These are phyloP conservation scores for Russula sp. DNA, from an alignment of 768 basidiomycete genomes.

Conservation along the genomic window DNA sequence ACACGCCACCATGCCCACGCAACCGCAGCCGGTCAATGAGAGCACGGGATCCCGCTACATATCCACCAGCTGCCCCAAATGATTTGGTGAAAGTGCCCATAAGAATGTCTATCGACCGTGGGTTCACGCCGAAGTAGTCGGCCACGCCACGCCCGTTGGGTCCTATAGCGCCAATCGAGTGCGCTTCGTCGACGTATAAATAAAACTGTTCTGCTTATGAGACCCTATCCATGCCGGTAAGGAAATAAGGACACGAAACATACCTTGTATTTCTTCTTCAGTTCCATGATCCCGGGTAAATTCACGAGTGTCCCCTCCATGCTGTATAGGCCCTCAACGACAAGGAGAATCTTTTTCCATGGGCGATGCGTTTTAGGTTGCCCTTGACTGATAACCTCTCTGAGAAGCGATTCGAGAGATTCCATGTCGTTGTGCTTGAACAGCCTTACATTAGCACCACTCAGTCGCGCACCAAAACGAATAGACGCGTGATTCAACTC, in stretches of 20 bases:
- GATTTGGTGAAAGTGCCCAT: slow-evolving; percentile 99
- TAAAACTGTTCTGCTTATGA: slow-evolving; percentile 59
- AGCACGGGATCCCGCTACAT: slow-evolving; percentile 77
- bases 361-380: slow-evolving; percentile 97
- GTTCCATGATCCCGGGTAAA: slow-evolving; percentile 70
- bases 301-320: slow-evolving; percentile 98
- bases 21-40: slow-evolving; percentile 79
- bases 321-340: slow-evolving; percentile 93
- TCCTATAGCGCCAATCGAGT: slow-evolving; percentile 93
- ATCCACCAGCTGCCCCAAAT: slow-evolving; percentile 91
- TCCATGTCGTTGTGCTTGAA: slow-evolving; percentile 98
- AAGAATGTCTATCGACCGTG: slow-evolving; percentile 77
- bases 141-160: slow-evolving; percentile 91
- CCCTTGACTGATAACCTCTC: slow-evolving; percentile 92
- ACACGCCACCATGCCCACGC: slow-evolving; percentile 71
- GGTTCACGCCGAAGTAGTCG: slow-evolving; percentile 87
- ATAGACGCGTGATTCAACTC: slow-evolving; percentile 96
- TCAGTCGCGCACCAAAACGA: slow-evolving; percentile 83
- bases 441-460: slow-evolving; percentile 82
- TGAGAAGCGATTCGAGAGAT: slow-evolving; percentile 68
- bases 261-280: slow-evolving; percentile 96
- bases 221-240: not conserved
- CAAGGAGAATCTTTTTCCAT: slow-evolving; percentile 95
- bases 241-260: slow-evolving; percentile 16
- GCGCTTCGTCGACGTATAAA: slow-evolving; percentile 93